Conservation (phyloP, 2,329 filamentous ascomycete genomes). For the Ophiobolus disseminans region DNA sequence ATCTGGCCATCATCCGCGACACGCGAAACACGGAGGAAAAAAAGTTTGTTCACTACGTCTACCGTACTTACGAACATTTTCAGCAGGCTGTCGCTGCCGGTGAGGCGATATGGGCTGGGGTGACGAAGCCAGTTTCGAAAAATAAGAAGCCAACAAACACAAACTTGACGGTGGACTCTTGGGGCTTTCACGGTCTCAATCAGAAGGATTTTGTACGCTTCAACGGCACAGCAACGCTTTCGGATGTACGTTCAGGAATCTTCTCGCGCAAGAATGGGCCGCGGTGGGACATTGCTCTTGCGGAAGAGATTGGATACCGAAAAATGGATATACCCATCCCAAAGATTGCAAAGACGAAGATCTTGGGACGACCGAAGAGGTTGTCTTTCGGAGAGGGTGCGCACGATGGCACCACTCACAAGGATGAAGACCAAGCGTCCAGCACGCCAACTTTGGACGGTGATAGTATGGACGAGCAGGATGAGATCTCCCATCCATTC, state of each 20-base stretch:
- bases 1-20: slow-evolving; percentile 64
- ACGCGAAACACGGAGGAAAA: slow-evolving; percentile 56
- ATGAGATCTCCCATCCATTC: background rate
- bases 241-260: slow-evolving; percentile 31
- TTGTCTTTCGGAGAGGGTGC: no score
- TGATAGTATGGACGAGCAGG: background rate
- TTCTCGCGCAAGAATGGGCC: slow-evolving; percentile 23
- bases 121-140: slow-evolving; percentile 45
- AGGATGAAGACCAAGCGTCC: no score
- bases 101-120: slow-evolving; percentile 61
- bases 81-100: slow-evolving; percentile 60
- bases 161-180: slow-evolving; percentile 26
- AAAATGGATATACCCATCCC: slow-evolving; percentile 11
- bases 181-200: slow-evolving; percentile 37
- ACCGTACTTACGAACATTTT: slow-evolving; percentile 62
- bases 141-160: slow-evolving; percentile 16
- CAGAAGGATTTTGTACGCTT: slow-evolving; percentile 26
- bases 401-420: background rate
- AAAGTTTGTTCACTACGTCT: slow-evolving; percentile 58
- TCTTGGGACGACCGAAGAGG: background rate
- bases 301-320: slow-evolving; percentile 31
- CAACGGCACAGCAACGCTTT: slow-evolving; percentile 35
- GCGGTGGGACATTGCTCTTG: slow-evolving; percentile 36
- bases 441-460: no score
- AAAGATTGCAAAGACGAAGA: slow-evolving; percentile 7